Conservation (phyloP, 2,329 filamentous ascomycete species). For the Stachybotrys chartarum region DNA sequence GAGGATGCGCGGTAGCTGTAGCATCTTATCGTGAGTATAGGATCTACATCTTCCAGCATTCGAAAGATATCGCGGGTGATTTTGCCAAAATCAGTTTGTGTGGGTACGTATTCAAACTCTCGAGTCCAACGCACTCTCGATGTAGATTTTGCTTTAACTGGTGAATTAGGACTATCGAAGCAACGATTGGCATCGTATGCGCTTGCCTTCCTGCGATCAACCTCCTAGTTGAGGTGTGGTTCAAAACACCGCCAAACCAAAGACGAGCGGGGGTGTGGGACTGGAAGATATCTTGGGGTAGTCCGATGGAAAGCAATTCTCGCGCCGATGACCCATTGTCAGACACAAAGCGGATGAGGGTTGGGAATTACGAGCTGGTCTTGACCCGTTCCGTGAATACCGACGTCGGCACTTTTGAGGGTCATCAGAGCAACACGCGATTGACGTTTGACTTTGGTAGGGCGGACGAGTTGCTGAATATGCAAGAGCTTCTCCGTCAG, state of each 20-base stretch:
- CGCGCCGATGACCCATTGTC: no score
- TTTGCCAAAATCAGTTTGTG: background rate
- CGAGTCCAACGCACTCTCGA: no score
- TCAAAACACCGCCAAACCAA: no score
- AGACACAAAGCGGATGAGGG: no score
- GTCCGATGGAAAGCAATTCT: no score
- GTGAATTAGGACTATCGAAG: background rate
- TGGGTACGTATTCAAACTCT: background rate
- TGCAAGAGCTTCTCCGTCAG: background rate
- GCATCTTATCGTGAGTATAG: background rate
- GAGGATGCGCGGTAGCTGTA: background rate
- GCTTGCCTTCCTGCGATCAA: background rate
- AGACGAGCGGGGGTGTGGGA: no score
- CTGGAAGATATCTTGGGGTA: no score
- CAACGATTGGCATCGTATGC: background rate
- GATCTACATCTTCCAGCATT: background rate
- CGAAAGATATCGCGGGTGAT: background rate
- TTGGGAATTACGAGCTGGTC: no score
- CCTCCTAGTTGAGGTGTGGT: background rate
- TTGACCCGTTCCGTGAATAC: no score
- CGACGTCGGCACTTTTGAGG: no score
- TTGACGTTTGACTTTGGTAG: background rate
- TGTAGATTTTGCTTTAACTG: background rate
- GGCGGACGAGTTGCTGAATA: background rate
- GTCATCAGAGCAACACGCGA: background rate